Evolutionary conservation across 768 basidiomycete genomes (phyloP), one percentile per base, ranked within the genome.

Genomic region (Termitomyces titanicus): DNA sequence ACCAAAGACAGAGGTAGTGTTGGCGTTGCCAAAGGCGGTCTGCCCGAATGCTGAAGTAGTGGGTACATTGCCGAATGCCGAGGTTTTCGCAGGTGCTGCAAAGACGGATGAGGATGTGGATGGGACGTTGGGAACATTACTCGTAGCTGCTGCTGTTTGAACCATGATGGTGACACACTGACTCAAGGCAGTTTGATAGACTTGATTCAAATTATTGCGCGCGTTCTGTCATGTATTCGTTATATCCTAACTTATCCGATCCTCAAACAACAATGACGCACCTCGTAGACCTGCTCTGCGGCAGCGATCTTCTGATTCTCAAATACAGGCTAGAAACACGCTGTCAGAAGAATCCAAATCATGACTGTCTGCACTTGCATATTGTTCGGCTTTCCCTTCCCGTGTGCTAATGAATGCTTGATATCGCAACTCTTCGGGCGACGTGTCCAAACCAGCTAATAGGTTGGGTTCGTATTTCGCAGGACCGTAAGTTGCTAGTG

Each of bases 381-480:
- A 94, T 75, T 84, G 83, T 37, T 79, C 75, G 7, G 73, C 60
- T 47, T 77, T 84, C 18, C 84, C 84, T 8, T 75, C 72, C 56
- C 78, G 75, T 20, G 79, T 59, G 0, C 89, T 86, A 8, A 73
- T 68, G 2, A 76, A 74, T 6, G 88, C 88, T 58, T 79, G 84
- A 35, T 86, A 72, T 42, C 89, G 78, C 43, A 95, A 70, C 68
- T 97, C 94, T 63, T 95, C 94, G 0, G 81, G 80, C 0, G 85
- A 88, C 57, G 86, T 76, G 59, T 97, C 93, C 31, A 88, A 68
- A 2, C 82, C 85, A 9, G 70, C 53, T 17, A 97, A 67, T 5
- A 95, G 60, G 20, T 74, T 81, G 0, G 84, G 84, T 59, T 93
- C 91, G 56, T 79, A 64, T 65, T 94, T 96, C 3, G 83, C 81